A percentile compares a stretch with the other conserved stretches of the same genome.
These are phyloP conservation scores for Aspergillus sp. DNA, from an alignment of 2,329 filamentous ascomycete genomes.

Conservation along the genomic window DNA sequence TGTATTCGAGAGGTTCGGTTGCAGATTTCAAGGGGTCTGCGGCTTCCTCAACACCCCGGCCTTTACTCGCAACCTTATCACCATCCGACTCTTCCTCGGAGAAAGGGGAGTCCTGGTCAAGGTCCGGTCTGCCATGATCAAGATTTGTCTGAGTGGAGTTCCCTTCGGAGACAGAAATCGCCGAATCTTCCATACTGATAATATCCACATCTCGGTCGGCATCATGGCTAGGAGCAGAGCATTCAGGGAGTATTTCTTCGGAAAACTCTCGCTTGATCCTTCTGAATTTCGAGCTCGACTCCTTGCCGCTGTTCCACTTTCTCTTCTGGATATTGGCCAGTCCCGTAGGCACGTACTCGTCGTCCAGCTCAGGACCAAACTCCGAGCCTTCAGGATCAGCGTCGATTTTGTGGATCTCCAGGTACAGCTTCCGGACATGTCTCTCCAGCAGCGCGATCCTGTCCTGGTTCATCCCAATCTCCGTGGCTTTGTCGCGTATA, in stretches of 20 bases:
- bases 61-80: too few species aligned
- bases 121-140: too few species aligned
- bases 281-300: not conserved
- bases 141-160: too few species aligned
- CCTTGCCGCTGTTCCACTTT: not conserved
- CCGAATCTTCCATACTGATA: too few species aligned
- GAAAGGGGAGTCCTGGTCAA: too few species aligned
- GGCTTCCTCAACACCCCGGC: too few species aligned
- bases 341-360: not conserved
- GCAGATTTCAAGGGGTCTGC: too few species aligned
- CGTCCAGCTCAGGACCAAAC: constrained; percentile 25
- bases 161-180: too few species aligned
- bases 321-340: constrained; percentile 7
- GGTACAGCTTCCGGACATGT: constrained; percentile 22
- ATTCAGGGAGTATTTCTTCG: not conserved
- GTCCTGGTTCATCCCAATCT: constrained; percentile 15
- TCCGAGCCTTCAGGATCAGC: constrained; percentile 6
- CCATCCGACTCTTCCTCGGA: too few species aligned
- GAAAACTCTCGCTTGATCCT: not conserved
- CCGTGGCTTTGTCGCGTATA: constrained; percentile 14
- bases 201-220: too few species aligned
- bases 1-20: too few species aligned
- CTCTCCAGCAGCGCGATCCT: constrained; percentile 13
- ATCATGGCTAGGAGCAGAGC: too few species aligned
- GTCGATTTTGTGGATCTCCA: constrained; percentile 12